Evolutionary conservation across 176 grass and related monocot species (phyloP), one percentile per base, ranked within the genome.

Genomic region (Triticum monococcum): DNA sequence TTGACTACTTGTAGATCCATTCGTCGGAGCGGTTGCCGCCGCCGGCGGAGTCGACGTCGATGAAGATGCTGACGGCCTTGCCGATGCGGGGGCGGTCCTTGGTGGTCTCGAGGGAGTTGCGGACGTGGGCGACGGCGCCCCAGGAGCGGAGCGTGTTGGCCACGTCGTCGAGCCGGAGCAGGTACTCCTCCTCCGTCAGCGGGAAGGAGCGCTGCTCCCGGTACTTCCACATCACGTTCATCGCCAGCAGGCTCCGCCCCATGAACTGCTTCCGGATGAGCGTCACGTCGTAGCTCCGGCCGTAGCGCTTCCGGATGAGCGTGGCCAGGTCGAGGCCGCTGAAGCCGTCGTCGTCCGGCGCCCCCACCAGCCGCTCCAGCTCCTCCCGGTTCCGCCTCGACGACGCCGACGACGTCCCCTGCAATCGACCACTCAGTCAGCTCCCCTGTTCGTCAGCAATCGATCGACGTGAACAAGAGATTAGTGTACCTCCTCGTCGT

Each of bases 211-310:
- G 84, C 90, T 98, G 97, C 82, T 98, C 97, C 86, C 93, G 74
- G 84, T 98, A 98, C 76, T 98, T 98, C 97, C 97, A 98, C 97
- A 98, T 98, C n/a, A 98, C 97, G 81, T 98, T 98, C 97, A 98
- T 96, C 3, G 97, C 94, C 36, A 98, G 72, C 35, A 98, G 88
- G 57, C 78, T 96, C 64, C 89, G 83, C 6, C 97, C 97, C 97
- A 98, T 94, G 80, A 98, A 98, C 87, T 98, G 82, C 93, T 98
- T 96, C 75, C 83, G 86, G 60, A 98, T 98, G 62, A 98, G 77
- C 17, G 91, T 92, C 0, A 98, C 97, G 43, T 98, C 97, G 90
- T 98, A 98, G 9, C 94, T 96, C 61, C 97, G 91, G 2, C 97
- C 97, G 68, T 98, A 98, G 43, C 94, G 95, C 35, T 94, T 89